Conservation (phyloP, 208 protist genomes). For the Acanthamoeba divionensis region DNA sequence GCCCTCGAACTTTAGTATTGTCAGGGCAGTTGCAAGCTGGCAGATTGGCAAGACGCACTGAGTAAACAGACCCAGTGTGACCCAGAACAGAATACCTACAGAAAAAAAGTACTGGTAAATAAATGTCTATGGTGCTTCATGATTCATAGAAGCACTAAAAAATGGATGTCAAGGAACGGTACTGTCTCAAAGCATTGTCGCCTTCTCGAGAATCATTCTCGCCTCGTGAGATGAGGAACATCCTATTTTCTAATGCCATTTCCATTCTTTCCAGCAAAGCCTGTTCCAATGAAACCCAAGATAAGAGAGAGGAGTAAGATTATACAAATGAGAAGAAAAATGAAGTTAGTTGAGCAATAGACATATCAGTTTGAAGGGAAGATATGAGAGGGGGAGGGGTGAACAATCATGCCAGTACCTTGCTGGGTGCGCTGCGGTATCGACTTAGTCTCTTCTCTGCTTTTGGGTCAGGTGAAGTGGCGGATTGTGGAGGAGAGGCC, state of each 20-base stretch:
- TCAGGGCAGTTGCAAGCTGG: constrained; percentile 24
- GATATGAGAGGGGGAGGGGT: not conserved
- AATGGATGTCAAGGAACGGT: no score
- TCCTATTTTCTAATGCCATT: not conserved
- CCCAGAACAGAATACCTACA: not conserved
- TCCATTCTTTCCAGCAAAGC: constrained; percentile 20
- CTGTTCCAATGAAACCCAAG: not conserved
- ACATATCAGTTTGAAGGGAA: not conserved
- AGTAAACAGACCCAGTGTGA: not conserved
- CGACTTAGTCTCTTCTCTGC: not conserved
- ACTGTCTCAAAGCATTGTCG: no score
- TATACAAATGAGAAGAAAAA: not conserved
- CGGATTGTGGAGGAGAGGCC: not conserved
- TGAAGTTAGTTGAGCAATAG: not conserved
- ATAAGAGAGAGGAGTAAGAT: not conserved
- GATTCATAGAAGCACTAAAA: no score
- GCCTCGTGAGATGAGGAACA: constrained; percentile 2
- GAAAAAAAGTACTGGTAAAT: no score
- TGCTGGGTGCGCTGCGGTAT: not conserved
- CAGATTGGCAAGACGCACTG: not conserved
- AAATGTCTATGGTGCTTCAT: no score
- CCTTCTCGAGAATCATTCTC: no score
- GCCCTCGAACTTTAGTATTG: constrained; percentile 7
- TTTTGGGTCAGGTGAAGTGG: not conserved
- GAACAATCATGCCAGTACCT: not conserved